Conservation (phyloP, 192 early-diverging fungal species). For the Gonapodya sp. region DNA sequence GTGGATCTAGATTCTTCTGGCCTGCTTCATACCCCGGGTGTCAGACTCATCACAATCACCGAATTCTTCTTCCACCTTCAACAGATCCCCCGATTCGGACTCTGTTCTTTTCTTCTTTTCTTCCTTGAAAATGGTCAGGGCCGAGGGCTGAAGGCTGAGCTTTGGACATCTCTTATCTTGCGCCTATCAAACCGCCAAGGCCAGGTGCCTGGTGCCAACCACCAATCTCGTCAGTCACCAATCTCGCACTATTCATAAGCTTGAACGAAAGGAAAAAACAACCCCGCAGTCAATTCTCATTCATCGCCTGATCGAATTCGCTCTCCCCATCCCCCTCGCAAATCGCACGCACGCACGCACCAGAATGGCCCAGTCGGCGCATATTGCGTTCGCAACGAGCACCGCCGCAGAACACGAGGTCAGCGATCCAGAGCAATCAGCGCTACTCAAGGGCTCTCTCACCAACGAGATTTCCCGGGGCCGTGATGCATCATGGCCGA, state of each 20-base stretch:
- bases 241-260: background rate
- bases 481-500: background rate
- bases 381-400: background rate
- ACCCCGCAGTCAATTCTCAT: no score
- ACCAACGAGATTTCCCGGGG: background rate
- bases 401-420: background rate
- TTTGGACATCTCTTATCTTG: background rate
- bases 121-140: background rate
- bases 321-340: background rate
- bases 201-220: background rate
- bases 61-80: background rate
- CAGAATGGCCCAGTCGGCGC: slow-evolving; percentile 3
- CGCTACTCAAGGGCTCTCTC: background rate
- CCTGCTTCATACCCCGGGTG: background rate
- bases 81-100: background rate
- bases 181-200: background rate
- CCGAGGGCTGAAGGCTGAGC: background rate
- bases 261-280: background rate
- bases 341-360: background rate
- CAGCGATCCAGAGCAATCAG: background rate
- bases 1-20: no score
- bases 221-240: slow-evolving; percentile 1
- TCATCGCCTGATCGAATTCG: background rate
- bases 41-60: background rate
- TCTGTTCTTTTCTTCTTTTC: background rate